Percentiles rank a stretch among this genome's conserved stretches.
These are phyloP conservation scores for Teratosphaeria epicoccoides DNA, from an alignment of 2,329 filamentous ascomycete species.

Conservation along the genomic window DNA sequence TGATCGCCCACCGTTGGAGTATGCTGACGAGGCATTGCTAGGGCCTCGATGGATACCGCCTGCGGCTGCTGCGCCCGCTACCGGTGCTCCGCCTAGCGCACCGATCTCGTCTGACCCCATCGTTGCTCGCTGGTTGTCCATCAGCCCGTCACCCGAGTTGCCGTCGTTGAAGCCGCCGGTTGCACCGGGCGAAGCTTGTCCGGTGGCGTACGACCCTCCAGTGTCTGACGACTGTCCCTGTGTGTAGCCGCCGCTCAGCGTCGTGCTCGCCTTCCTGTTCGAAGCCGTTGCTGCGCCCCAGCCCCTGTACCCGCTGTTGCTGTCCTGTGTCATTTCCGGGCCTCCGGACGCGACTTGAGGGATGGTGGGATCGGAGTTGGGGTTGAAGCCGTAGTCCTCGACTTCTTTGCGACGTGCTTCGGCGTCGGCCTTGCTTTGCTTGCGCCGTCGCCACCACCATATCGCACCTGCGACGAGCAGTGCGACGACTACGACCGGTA, in stretches of 20 bases:
- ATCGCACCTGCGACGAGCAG: constrained; percentile 65
- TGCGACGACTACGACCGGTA: constrained; percentile 81
- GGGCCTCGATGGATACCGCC: constrained; percentile 71
- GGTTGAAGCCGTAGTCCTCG: constrained; percentile 94
- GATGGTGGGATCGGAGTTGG: constrained; percentile 85
- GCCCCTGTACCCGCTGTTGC: constrained; percentile 72
- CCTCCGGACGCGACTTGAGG: constrained; percentile 47
- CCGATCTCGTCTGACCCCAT: constrained; percentile 71
- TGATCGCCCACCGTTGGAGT: constrained; percentile 71
- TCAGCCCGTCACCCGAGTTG: constrained; percentile 50
- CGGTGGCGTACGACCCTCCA: constrained; percentile 39
- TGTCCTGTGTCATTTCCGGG: constrained; percentile 65
- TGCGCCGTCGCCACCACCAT: constrained; percentile 81
- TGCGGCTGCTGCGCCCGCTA: constrained; percentile 44
- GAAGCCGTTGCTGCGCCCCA: constrained; percentile 72
- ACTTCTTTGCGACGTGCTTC: constrained; percentile 91
- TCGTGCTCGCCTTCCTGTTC: constrained; percentile 73
- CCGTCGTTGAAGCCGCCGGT: constrained; percentile 31
- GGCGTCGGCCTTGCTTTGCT: constrained; percentile 71
- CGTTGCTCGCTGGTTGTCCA: constrained; percentile 35
- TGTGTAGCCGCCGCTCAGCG: constrained; percentile 61
- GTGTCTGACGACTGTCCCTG: constrained; percentile 54
- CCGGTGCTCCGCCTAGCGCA: constrained; percentile 60
- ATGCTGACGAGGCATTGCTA: constrained; percentile 92
- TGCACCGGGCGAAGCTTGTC: constrained; percentile 48